These are phyloP conservation scores for Kluyveromyces aestuarii DNA, from an alignment of 805 yeast genomes.

Conservation along the genomic window DNA sequence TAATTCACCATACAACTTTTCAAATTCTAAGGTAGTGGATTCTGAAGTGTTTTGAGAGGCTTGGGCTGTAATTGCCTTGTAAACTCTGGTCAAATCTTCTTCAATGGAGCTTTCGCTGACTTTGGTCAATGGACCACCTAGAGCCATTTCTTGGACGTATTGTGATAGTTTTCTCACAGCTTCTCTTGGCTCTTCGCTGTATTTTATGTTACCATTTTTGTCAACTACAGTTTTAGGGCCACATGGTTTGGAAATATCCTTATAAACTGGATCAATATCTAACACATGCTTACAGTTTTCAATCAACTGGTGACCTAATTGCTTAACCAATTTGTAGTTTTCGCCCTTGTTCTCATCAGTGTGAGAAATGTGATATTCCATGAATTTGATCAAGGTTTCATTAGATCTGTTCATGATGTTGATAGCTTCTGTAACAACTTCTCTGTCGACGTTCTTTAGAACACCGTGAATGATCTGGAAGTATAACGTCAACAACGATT, in stretches of 20 bases:
- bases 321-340: conserved; percentile 84
- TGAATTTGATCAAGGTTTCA: conserved; percentile 86
- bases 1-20: conserved; percentile 60
- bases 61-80: conserved; percentile 72
- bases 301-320: conserved; percentile 84
- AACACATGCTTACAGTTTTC: conserved; percentile 89
- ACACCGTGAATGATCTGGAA: conserved; percentile 95
- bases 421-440: conserved; percentile 92
- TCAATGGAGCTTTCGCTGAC: conserved; percentile 62
- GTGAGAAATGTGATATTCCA: conserved; percentile 69
- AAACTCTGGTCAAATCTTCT: conserved; percentile 76
- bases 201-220: conserved; percentile 76
- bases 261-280: conserved; percentile 80
- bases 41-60: conserved; percentile 42
- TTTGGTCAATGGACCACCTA: conserved; percentile 79
- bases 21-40: conserved; percentile 61
- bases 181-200: conserved; percentile 79
- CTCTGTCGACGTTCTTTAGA: conserved; percentile 83
- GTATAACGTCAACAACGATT: conserved; percentile 87
- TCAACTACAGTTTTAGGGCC: conserved; percentile 90
- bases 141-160: conserved; percentile 93
- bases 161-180: conserved; percentile 91
- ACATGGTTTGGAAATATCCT: conserved; percentile 89
- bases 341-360: conserved; percentile 77
- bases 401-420: conserved; percentile 96